Evolutionary conservation across 371 early-diverging fungal genomes (phyloP), one percentile per base, ranked within the genome.

Genomic region (Apophysomyces variabilis): DNA sequence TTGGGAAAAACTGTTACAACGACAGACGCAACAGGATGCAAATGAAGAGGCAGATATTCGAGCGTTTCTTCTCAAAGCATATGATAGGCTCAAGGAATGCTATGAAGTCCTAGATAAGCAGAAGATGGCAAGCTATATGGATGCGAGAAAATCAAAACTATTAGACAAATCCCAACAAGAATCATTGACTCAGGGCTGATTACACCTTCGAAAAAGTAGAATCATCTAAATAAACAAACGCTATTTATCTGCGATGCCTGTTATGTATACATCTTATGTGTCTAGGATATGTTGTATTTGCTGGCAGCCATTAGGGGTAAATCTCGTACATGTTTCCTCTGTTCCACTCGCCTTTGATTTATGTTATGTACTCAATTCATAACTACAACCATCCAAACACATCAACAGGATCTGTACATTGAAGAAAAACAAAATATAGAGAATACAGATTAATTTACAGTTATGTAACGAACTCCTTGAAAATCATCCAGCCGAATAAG

Each of bases 81-180:
- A 80, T 37, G 69, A 69, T 39, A 57, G 60, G 38, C 38, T 80
- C n/a, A 59, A 58, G 36, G 45, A 36, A 9, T 71, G 74, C 36
- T 80, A 77, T 60, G 70, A 75, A 13, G 62, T 64, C 5, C 60
- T 80, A 61, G 78, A 76, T 41, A 80, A 80, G 58, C 36, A n/a
- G 38, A 67, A 73, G 39, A 38, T 80, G 65, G 78, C 74, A 9
- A 56, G 60, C 12, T 58, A 69, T 58, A 77, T 80, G 64, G 68
- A 70, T 3, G 38, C 67, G 45, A 57, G 74, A 35, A 66, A 67
- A 60, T 7, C 36, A 14, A 74, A 71, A 47, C 39, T 70, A 14
- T 44, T 60, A 26, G 66, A 56, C 18, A 16, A 60, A 38, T 18
- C 21, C 13, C 32, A 26, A 26, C 32, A 3, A 26, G 32, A 26